phyloP scores from a whole-genome alignment of 139 green algal species.

The Chlorokybus atmophyticus region DNA sequence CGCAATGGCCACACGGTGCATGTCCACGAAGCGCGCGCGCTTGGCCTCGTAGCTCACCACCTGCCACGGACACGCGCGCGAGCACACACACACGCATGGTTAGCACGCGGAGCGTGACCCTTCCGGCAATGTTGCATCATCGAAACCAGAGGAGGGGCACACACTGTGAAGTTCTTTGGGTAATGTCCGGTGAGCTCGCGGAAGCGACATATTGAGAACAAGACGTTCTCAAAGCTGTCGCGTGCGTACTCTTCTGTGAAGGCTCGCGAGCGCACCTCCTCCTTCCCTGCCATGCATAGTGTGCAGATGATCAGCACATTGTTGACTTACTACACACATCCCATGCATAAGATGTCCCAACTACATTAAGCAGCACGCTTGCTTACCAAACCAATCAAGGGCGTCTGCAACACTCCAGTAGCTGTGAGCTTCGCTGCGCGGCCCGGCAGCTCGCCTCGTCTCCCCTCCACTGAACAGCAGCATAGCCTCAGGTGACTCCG shows the following conservation, averaged over 20 bases:
- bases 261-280: constrained; percentile 17
- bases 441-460: constrained; percentile 20
- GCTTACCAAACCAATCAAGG: constrained; percentile 25
- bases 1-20: constrained; percentile 57
- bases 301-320: too few relatives aligned
- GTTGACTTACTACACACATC: too few relatives aligned
- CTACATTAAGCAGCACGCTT: too few relatives aligned
- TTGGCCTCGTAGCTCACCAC: constrained; percentile 86
- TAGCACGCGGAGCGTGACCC: not conserved
- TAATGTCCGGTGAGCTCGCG: constrained; percentile 58
- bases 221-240: constrained; percentile 85
- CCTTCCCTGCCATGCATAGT: constrained; percentile 4
- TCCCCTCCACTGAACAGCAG: constrained; percentile 36
- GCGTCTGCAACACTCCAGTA: constrained; percentile 32
- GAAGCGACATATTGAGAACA: constrained; percentile 80
- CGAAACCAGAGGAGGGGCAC: not conserved
- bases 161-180: constrained; percentile 46
- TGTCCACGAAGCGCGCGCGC: constrained; percentile 46
- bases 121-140: not conserved
- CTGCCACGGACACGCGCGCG: constrained; percentile 3
- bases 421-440: constrained; percentile 21
- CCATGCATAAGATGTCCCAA: too few relatives aligned
- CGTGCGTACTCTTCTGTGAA: constrained; percentile 63
- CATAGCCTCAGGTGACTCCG: constrained; percentile 11
- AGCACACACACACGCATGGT: not conserved